These are phyloP conservation scores for Xylariaceae sp. DNA, from an alignment of 2,329 filamentous ascomycete genomes.

Conservation along the genomic window DNA sequence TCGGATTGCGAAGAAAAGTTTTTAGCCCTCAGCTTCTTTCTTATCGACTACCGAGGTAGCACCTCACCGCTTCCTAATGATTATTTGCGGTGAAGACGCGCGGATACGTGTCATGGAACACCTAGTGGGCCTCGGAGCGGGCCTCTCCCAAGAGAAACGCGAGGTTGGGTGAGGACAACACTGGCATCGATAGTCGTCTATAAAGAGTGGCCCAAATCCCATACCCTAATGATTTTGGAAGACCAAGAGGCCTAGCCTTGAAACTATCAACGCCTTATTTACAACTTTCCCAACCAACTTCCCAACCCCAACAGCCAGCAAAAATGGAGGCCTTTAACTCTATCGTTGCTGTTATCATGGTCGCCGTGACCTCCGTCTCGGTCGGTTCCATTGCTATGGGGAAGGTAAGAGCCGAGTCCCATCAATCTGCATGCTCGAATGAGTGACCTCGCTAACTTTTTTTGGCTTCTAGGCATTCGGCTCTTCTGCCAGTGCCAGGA, in stretches of 20 bases:
- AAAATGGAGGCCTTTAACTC: conserved; percentile 30
- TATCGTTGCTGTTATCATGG: conserved; percentile 27
- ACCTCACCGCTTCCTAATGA: conserved; percentile 18
- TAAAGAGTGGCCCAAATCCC: conserved; percentile 28
- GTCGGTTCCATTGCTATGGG: conserved; percentile 24
- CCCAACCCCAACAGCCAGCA: conserved; percentile 12
- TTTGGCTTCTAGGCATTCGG: conserved; percentile 20
- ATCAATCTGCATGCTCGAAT: not conserved
- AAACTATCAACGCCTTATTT: conserved; percentile 21
- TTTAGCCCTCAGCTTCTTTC: conserved; percentile 1
- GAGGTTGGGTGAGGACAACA: conserved; percentile 5
- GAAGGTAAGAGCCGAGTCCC: conserved; percentile 21
- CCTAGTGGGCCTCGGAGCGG: not conserved
- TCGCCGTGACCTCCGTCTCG: conserved; percentile 25
- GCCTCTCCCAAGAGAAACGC: conserved; percentile 1
- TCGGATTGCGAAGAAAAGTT: not conserved
- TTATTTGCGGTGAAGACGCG: conserved; percentile 19
- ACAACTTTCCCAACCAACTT: conserved; percentile 13
- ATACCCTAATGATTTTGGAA: conserved; percentile 14
- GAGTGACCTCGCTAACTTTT: not conserved
- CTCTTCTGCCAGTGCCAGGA: conserved; percentile 10
- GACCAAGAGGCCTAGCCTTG: conserved; percentile 29
- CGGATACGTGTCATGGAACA: conserved; percentile 3
- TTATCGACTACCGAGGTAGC: not conserved
- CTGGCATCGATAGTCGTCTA: conserved; percentile 4